A percentile compares a stretch with the other conserved stretches of the same genome.
These are phyloP conservation scores for Monascus purpureus DNA, from an alignment of 495 filamentous ascomycete genomes.

Conservation along the genomic window DNA sequence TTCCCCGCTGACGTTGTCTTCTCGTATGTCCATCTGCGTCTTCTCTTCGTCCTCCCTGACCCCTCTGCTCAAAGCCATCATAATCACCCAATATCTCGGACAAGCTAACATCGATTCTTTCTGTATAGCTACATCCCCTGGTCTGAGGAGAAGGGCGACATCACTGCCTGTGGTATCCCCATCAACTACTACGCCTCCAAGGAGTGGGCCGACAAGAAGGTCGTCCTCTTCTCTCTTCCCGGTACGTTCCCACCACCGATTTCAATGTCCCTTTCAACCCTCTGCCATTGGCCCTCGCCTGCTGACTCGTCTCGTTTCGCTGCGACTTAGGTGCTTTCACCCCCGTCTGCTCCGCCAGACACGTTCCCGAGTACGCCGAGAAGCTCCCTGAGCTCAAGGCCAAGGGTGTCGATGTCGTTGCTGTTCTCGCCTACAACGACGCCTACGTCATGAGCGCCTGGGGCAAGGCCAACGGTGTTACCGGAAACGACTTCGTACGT, in stretches of 20 bases:
- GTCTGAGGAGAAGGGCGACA: slow-evolving; percentile 43
- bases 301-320: slow-evolving; percentile 9
- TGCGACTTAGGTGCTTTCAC: slow-evolving; percentile 62
- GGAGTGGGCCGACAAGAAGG: slow-evolving; percentile 79
- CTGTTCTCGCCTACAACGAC: slow-evolving; percentile 84
- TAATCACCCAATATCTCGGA: slow-evolving; percentile 2
- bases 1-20: slow-evolving; percentile 74
- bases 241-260: slow-evolving; percentile 39
- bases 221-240: slow-evolving; percentile 80
- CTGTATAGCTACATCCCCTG: slow-evolving; percentile 53
- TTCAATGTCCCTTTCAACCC: background rate
- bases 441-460: slow-evolving; percentile 88
- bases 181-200: slow-evolving; percentile 72
- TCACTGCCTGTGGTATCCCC: slow-evolving; percentile 67
- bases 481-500: slow-evolving; percentile 59
- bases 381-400: slow-evolving; percentile 56
- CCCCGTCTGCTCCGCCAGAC: slow-evolving; percentile 74
- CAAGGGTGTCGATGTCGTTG: slow-evolving; percentile 78
- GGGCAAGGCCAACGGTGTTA: slow-evolving; percentile 84
- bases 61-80: no score
- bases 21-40: slow-evolving; percentile 32
- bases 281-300: slow-evolving; percentile 2
- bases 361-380: slow-evolving; percentile 76
- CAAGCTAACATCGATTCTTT: slow-evolving; percentile 7
- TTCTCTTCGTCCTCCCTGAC: slow-evolving; percentile 6